phyloP scores from a whole-genome alignment of 768 basidiomycete genomes.

The Naganishia vaughanmartiniae region DNA sequence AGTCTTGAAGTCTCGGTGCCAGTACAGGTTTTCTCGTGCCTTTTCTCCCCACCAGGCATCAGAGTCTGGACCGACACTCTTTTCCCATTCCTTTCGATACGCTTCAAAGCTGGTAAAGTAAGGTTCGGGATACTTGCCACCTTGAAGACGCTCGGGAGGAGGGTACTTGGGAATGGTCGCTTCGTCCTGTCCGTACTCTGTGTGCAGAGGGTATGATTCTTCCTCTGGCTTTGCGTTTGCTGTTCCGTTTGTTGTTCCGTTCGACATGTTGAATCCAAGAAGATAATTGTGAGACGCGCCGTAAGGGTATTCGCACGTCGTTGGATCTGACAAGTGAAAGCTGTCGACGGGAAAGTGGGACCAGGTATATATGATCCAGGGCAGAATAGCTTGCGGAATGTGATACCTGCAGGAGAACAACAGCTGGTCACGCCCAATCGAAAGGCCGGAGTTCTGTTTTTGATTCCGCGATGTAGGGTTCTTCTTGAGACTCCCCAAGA shows the following conservation, averaged over 20 bases:
- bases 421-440: conserved; percentile 13
- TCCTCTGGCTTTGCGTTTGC: conserved; percentile 1
- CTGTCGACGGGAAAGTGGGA: neutral
- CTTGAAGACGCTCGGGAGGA: conserved; percentile 69
- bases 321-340: neutral
- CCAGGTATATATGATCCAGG: conserved; percentile 2
- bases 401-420: neutral
- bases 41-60: conserved; percentile 84
- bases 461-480: neutral
- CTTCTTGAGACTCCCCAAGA: neutral
- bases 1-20: conserved; percentile 85
- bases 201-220: conserved; percentile 24
- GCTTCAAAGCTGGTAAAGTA: conserved; percentile 77
- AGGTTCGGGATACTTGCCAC: conserved; percentile 62
- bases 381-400: neutral
- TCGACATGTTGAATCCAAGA: conserved; percentile 15
- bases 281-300: neutral
- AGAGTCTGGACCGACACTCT: conserved; percentile 70
- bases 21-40: conserved; percentile 73
- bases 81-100: conserved; percentile 65
- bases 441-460: conserved; percentile 10
- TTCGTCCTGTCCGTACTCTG: conserved; percentile 36
- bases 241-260: neutral
- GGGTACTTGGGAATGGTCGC: conserved; percentile 59
- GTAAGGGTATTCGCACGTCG: conserved; percentile 4